Base-by-base conservation (phyloP, 768 basidiomycete genomes). In the Tylopilus plumbeoviolaceoides region DNA sequence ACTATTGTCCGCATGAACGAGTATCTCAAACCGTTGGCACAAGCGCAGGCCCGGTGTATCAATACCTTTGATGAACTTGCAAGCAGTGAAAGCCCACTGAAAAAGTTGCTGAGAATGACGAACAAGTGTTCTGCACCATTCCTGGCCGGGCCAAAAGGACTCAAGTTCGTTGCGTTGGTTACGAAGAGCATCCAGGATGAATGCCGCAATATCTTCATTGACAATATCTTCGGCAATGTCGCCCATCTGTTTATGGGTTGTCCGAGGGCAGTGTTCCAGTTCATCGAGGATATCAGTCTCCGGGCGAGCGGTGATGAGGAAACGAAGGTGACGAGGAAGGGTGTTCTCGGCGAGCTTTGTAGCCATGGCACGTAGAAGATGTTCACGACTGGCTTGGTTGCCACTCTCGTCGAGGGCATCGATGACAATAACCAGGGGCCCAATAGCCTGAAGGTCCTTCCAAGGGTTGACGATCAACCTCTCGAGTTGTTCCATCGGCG, bases 381-480 rank as follows among this genome's bases (percentile, higher is more conserved):
- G 39, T n/a, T 33, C 21, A 14, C 59, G 60, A 41, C 18, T 7
- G 7, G 23, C 38, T 17, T 20, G 15, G 17, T 60, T 42, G 11
- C 55, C 58, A 23, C 59, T 59, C 27, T 59, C 56, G 41, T 66
- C 63, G 12, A 70, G 51, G 9, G 51, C 67, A 40, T 72, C 70
- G 14, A 71, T 59, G 35, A 72, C 58, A 27, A 69, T 49, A 12
- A 70, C 35, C 2, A 69, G 44, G 8, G 69, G 67, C 2, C 62
- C 61, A 35, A 60, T 23, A 20, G 53, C 40, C 7, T 54, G 53
- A 17, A 66, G 18, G 9, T 47, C 18, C 27, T 35, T 9, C 8
- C 56, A 53, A 7, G 68, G 63, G 20, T 31, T 38, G 18, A 69
- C 28, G 41, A 70, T 60, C 10, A 67, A 43, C 6, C n/a, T n/a